Evolutionary conservation across 768 basidiomycete species (phyloP), one percentile per base, ranked within the genome.

Genomic region (Mycena floridula): DNA sequence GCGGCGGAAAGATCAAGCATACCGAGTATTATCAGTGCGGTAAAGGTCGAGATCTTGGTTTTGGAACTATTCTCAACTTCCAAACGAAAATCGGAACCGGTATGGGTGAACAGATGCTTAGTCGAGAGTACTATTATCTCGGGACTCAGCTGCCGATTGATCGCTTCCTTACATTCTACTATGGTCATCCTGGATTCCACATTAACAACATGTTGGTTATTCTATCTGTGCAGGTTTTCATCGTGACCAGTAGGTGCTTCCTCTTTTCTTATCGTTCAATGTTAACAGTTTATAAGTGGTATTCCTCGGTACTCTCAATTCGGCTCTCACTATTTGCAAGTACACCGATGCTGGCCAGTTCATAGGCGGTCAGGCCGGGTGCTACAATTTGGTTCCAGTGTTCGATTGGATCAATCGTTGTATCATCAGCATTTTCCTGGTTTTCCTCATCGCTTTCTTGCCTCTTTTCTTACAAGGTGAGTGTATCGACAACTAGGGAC

Each of bases 11-110:
- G 47, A 98, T 99, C 78, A 99, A 98, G 72, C 96, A 99, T 59
- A 94, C 93, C 25, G 96, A 99, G 67, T 99, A 99, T 66, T 99
- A 93, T 63, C 95, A 97, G 67, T 98, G 95, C 59, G 94, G 95
- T 40, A 97, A 98, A 66, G 96, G 96, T 44, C 85, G 96, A 64
- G 96, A 98, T 72, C 81, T 99, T 49, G 96, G 96, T 21, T 98
- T 99, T 64, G 95, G 95, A 25, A 99, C 96, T 18, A 98, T 98
- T 58, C 69, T 99, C 56, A 99, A 99, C 66, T 99, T 99, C 86
- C 88, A 92, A 75, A 99, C 96, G 45, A 99, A 99, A 79, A 94
- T 99, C 56, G 95, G 96, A 11, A 98, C 94, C n/a, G 96, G 96
- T 64, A 99, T 99, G 96, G 96, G 96, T 27, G 96, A 99, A 62